Evolutionary conservation across 148 eudicot species (phyloP), one percentile per base, ranked within the genome.

Genomic region (Diospyros kaki): DNA sequence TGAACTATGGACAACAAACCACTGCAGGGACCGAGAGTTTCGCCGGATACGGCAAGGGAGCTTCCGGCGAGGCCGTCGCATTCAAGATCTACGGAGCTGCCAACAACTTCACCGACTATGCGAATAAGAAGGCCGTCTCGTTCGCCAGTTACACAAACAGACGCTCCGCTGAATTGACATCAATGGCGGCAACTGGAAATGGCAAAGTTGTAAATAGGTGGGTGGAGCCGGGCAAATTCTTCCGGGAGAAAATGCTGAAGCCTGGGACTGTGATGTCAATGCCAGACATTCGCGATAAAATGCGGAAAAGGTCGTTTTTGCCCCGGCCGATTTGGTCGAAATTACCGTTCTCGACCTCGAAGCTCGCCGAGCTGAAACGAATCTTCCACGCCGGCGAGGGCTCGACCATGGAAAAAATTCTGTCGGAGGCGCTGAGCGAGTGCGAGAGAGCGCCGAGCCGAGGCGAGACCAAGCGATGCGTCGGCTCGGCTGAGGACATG

Each of bases 221-320:
- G 69, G 91, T 87, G 0, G 91, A 90, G 64, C 83, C 80, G 78
- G 96, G 90, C 1, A 92, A 85, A 71, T 94, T 94, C 81, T 94
- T 94, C 60, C 85, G 97, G 73, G 98, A 94, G 69, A 71, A 78
- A 45, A 76, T 89, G 91, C 45, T 94, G 78, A 87, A 85, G 61
- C 73, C 80, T 68, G 93, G 97, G 17, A 86, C 63, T 1, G 58
- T 83, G 0, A 85, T 90, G 83, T 85, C 70, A 74, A 90, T 94
- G 96, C 97, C 98, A 9, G 87, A 94, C 69, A 92, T 94, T 15
- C 72, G 40, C 46, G 98, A 94, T 11, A 89, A 82, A 72, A 90
- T 90, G 98, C 98, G 97, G 11, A 76, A 55, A 72, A 85, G 98
- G 82, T 92, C 97, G 2, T 94, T 94, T 84, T 84, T 94, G 73